Conservation (phyloP, 2,329 filamentous ascomycete species). For the Exophiala lecanii-corni region DNA sequence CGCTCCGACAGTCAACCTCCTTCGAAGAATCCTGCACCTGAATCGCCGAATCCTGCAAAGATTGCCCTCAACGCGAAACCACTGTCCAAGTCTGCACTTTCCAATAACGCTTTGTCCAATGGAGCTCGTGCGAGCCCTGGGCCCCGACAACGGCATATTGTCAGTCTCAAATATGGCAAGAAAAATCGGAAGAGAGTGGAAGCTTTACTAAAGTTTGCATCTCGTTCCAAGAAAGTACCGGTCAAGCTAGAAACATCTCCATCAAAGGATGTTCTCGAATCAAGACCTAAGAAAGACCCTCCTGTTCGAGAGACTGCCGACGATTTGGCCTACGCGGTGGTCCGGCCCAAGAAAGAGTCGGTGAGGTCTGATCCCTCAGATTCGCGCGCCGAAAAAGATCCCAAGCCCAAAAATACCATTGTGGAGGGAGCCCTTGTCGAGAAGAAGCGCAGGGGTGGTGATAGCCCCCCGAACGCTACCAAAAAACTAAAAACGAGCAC, state of each 20-base stretch:
- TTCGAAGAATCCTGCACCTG: constrained; percentile 17
- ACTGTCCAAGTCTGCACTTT: constrained; percentile 13
- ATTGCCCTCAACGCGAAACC: constrained; percentile 12
- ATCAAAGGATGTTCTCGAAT: background rate
- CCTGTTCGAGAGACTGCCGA: constrained; percentile 18
- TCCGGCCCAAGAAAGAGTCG: constrained; percentile 12
- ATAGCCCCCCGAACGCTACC: constrained; percentile 11
- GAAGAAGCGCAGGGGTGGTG: constrained; percentile 23
- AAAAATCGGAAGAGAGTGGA: constrained; percentile 46
- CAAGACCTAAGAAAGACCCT: constrained; percentile 11
- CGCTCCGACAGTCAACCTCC: constrained; percentile 25
- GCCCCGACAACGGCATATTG: constrained; percentile 35
- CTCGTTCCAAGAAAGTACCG: constrained; percentile 22
- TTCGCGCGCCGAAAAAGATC: constrained; percentile 18
- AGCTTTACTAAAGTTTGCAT: constrained; percentile 40
- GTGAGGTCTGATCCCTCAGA: background rate
- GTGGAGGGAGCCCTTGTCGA: constrained; percentile 12
- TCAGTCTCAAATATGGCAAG: constrained; percentile 50
- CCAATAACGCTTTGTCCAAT: constrained; percentile 15
- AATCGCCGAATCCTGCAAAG: constrained; percentile 14
- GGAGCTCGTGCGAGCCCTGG: constrained; percentile 22
- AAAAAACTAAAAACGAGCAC: constrained; percentile 27
- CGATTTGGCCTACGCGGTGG: constrained; percentile 21
- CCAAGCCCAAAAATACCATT: background rate
- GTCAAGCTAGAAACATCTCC: constrained; percentile 9